Evolutionary conservation across 1,139 yeast genomes (phyloP).

Genomic region (Pneumocystis carinii): DNA sequence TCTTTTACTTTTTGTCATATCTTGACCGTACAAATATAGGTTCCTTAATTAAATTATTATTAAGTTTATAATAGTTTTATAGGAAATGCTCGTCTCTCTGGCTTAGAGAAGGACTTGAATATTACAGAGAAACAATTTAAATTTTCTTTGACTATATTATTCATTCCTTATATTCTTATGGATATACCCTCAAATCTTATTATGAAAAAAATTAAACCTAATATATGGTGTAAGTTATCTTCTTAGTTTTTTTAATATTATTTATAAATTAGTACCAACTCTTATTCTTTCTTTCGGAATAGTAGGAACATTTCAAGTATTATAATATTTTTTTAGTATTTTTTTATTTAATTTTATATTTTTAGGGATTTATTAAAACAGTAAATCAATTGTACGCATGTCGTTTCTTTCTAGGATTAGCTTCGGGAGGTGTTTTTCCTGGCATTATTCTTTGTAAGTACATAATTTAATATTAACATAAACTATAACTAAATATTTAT

Average conservation of each 20-base stretch:
- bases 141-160: slow-evolving; percentile 44
- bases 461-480: background rate
- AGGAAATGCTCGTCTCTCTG: slow-evolving; percentile 58
- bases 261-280: slow-evolving; percentile 6
- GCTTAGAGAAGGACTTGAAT: slow-evolving; percentile 38
- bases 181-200: slow-evolving; percentile 53
- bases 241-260: background rate
- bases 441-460: slow-evolving; percentile 42
- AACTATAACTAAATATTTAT: background rate
- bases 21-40: slow-evolving; percentile 37
- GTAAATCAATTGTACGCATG: slow-evolving; percentile 46
- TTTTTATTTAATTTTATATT: background rate
- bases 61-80: slow-evolving; percentile 18
- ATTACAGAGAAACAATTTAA: slow-evolving; percentile 48
- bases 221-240: slow-evolving; percentile 33
- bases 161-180: slow-evolving; percentile 51
- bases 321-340: background rate
- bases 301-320: slow-evolving; percentile 18
- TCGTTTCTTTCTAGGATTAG: slow-evolving; percentile 41
- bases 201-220: slow-evolving; percentile 47
- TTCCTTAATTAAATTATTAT: background rate
- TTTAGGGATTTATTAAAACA: slow-evolving; percentile 43
- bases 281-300: slow-evolving; percentile 35
- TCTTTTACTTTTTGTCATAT: background rate
- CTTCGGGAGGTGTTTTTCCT: slow-evolving; percentile 51